Evolutionary conservation across 202 grass and related monocot genomes (phyloP), one percentile per base, ranked within the genome.

Genomic region (Dendrocalamus latiflorus): DNA sequence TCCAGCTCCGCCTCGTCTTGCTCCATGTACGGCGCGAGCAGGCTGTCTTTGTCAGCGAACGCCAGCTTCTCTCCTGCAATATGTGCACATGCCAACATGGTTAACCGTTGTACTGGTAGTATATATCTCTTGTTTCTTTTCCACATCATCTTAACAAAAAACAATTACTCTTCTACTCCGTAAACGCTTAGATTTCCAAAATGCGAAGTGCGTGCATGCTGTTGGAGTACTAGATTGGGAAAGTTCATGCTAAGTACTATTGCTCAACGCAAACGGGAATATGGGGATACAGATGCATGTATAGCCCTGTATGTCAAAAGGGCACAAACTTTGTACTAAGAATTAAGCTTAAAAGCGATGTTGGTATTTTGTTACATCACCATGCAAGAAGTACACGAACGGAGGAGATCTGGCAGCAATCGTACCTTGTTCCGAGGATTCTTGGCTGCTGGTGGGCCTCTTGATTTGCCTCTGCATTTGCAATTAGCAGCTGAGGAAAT

Each of bases 391-490:
- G 38, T 36, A 72, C 66, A 77, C 3, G 56, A 75, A 70, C 62
- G 68, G 18, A 47, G 44, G 6, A 80, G 62, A 75, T 70, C n/a
- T 54, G 2, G 12, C n/a, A 11, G 82, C 65, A 69, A 70, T 30
- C 59, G 33, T 15, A 90, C 88, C 88, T 90, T 62, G 37, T 30
- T 78, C 82, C 7, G 62, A 53, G 26, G 78, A 78, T 64, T 48
- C 72, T 25, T 28, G 38, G 73, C 73, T 58, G 78, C 68, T 18
- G 8, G 67, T 48, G 61, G 53, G 67, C 78, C 79, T 86, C 87
- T 86, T 89, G 10, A 74, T 70, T 16, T 87, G 79, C 72, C 77
- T 68, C 72, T 65, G 83, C 88, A 86, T 90, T 22, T 37, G n/a
- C 30, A 49, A 48, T 36, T 53, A 18, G 65, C 36, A n/a, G 51